Evolutionary conservation across 495 filamentous ascomycete genomes (phyloP).

Genomic region (Daldinia concentrica): DNA sequence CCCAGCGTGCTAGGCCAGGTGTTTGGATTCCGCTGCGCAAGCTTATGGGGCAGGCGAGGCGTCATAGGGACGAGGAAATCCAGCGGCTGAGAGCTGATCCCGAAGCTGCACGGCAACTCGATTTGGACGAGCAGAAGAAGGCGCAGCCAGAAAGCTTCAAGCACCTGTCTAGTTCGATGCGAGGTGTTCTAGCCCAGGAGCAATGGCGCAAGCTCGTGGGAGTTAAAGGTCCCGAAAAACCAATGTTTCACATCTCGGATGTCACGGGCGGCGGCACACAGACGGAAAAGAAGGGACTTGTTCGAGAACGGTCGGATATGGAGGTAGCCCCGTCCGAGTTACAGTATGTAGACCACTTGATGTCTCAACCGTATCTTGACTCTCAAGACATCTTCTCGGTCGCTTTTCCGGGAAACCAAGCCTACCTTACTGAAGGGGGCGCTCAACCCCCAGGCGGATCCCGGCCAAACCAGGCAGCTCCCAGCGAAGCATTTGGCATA

Average conservation of each 20-base stretch:
- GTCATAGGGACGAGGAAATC: constrained; percentile 61
- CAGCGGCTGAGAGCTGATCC: constrained; percentile 52
- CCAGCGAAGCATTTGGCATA: constrained; percentile 24
- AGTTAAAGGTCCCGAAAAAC: constrained; percentile 41
- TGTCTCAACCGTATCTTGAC: constrained; percentile 49
- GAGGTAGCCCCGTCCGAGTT: constrained; percentile 26
- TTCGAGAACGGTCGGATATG: background rate
- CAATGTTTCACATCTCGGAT: background rate
- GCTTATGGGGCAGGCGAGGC: constrained; percentile 72
- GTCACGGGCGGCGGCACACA: constrained; percentile 8
- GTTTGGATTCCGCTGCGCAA: constrained; percentile 80
- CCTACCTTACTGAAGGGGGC: constrained; percentile 32
- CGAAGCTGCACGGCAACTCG: constrained; percentile 53
- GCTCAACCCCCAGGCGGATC: constrained; percentile 22
- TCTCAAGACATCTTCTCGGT: constrained; percentile 40
- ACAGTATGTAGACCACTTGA: constrained; percentile 48
- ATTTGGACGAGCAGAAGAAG: constrained; percentile 50
- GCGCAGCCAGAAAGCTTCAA: constrained; percentile 50
- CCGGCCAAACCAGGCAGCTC: constrained; percentile 9
- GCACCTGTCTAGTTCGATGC: constrained; percentile 50
- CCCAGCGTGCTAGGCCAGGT: constrained; percentile 66
- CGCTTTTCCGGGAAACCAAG: constrained; percentile 28
- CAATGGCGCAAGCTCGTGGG: constrained; percentile 58
- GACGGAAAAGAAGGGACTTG: constrained; percentile 6
- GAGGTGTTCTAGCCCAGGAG: constrained; percentile 49